Percentiles rank a stretch among this genome's conserved stretches.
These are phyloP conservation scores for Aspergillus hortae DNA, from an alignment of 2,329 filamentous ascomycete species.

Conservation along the genomic window DNA sequence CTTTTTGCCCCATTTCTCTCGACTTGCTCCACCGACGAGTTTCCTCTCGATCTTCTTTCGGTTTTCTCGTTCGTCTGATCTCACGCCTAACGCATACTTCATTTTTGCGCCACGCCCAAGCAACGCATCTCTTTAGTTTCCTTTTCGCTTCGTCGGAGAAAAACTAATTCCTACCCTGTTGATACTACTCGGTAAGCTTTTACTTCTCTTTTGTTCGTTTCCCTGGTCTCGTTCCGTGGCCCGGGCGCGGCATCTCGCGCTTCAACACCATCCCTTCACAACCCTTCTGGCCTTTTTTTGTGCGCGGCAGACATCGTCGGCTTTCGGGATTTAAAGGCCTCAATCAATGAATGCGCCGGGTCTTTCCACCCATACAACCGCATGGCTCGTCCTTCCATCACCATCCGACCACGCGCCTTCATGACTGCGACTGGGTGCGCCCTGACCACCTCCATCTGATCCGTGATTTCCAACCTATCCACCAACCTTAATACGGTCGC, in stretches of 20 bases:
- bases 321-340: neutral
- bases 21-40: constrained; percentile 22
- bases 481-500: neutral
- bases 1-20: constrained; percentile 19
- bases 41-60: constrained; percentile 8
- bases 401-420: constrained; percentile 4
- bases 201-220: neutral
- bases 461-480: neutral
- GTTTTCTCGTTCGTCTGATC: constrained; percentile 14
- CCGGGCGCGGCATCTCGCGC: neutral
- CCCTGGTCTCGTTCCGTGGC: neutral
- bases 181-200: constrained; percentile 21
- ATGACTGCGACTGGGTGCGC: neutral
- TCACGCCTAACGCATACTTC: constrained; percentile 20
- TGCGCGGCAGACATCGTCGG: constrained; percentile 5
- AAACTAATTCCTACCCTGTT: constrained; percentile 14
- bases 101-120: constrained; percentile 18
- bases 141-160: constrained; percentile 14
- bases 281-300: neutral
- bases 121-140: constrained; percentile 15
- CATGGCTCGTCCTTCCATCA: neutral
- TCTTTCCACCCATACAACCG: neutral
- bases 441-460: neutral
- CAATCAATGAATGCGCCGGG: neutral
- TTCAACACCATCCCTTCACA: constrained; percentile 1